Conservation (phyloP, 257 asterid species). For the Fraxinus pennsylvanica region DNA sequence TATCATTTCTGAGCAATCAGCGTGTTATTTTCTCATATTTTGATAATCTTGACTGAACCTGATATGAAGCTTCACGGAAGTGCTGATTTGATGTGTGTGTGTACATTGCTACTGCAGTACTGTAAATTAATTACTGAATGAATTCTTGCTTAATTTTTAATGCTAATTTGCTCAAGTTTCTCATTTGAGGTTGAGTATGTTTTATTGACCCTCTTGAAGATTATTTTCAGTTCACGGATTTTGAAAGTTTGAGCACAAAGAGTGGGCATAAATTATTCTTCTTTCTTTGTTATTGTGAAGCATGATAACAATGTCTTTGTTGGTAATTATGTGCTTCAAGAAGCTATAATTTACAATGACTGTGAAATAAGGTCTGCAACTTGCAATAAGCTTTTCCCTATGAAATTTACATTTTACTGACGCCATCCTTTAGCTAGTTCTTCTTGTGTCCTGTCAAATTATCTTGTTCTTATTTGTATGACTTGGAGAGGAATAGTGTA, state of each 20-base stretch:
- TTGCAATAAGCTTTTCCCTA: neutral
- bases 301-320: neutral
- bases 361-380: neutral
- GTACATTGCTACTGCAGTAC: neutral
- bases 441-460: conserved; percentile 10
- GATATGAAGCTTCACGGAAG: neutral
- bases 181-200: neutral
- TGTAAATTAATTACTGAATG: neutral
- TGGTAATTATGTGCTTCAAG: neutral
- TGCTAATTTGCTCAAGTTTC: neutral
- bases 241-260: neutral
- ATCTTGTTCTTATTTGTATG: neutral
- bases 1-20: neutral
- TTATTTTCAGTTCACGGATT: neutral
- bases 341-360: neutral
- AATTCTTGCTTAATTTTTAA: neutral
- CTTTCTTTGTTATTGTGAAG: neutral
- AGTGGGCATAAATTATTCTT: neutral
- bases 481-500: neutral
- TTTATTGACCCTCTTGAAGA: neutral
- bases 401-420: neutral
- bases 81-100: neutral
- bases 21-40: neutral
- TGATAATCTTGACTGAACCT: neutral
- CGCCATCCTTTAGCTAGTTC: conserved; percentile 2